Conservation (phyloP, 371 early-diverging fungal species). For the Mortierella sp. region DNA sequence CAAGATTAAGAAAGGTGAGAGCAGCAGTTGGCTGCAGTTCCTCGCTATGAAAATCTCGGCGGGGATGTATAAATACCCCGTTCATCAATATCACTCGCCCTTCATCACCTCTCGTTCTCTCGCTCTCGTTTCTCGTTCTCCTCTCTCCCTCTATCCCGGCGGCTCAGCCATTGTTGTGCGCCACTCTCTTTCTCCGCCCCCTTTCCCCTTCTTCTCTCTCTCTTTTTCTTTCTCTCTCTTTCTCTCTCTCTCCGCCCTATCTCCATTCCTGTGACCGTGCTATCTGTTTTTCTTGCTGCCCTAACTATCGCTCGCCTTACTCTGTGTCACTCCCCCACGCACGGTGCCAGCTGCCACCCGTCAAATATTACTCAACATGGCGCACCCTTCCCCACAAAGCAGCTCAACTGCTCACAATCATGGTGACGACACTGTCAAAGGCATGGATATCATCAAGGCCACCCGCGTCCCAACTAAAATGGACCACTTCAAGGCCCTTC, state of each 20-base stretch:
- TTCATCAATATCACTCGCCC: too few relatives aligned
- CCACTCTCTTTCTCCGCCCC: slow-evolving; percentile 2
- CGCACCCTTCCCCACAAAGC: background rate
- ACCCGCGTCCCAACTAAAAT: slow-evolving; percentile 32
- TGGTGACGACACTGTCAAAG: slow-evolving; percentile 18
- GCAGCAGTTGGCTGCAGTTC: background rate
- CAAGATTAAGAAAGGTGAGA: too few relatives aligned
- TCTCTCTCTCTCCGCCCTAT: too few relatives aligned
- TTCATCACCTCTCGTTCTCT: background rate
- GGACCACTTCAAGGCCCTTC: slow-evolving; percentile 42
- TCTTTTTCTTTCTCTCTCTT: background rate
- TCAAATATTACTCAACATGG: background rate
- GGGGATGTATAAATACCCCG: slow-evolving; percentile 3
- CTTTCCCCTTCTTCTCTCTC: background rate
- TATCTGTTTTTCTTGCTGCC: background rate
- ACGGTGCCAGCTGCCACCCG: slow-evolving; percentile 4
- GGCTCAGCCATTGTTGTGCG: background rate
- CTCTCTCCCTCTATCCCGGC: background rate
- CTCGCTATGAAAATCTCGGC: slow-evolving; percentile 1
- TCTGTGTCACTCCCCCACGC: background rate
- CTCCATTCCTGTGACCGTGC: background rate
- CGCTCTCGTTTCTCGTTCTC: background rate
- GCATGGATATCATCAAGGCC: slow-evolving; percentile 48
- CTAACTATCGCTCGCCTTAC: background rate
- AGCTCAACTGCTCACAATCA: slow-evolving; percentile 2